Conservation (phyloP, 306 rosid species). For the cucumber (Cucumis sativus) region Cucumber_9930_V3 NC_026660.2:580001-580500, state of each 20-base stretch:
- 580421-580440: constrained; percentile 74
- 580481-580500: not conserved
- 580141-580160: constrained; percentile 75
- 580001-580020: not conserved
- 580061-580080: not conserved
- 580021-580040: not conserved
- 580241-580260: constrained; percentile 73
- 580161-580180: constrained; percentile 93
- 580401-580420: constrained; percentile 53
- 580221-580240: constrained; percentile 76
- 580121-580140: constrained; percentile 76
- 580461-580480: constrained; percentile 57
- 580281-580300: not conserved
- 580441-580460: constrained; percentile 54
- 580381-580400: constrained; percentile 53
- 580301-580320: not conserved
- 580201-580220: constrained; percentile 57
- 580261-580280: not conserved
- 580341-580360: constrained; percentile 53
- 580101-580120: constrained; percentile 83
- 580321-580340: not conserved
- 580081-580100: constrained; percentile 45
- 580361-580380: constrained; percentile 83
- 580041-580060: not conserved
- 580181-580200: constrained; percentile 80